These are phyloP conservation scores for Phyllosticta citriasiana DNA, from an alignment of 2,329 filamentous ascomycete species.

Conservation along the genomic window DNA sequence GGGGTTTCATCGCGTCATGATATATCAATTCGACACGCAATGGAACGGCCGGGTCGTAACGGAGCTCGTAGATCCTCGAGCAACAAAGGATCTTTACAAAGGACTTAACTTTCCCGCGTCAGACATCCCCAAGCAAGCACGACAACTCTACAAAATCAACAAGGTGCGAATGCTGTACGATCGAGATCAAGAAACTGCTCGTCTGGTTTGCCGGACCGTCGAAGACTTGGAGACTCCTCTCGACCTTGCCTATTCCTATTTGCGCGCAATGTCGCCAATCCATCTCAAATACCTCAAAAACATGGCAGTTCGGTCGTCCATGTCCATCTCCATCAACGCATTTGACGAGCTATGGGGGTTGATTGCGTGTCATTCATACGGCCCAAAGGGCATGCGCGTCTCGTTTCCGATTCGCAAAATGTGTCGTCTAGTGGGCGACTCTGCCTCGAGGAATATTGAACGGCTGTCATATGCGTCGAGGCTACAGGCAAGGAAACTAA, in stretches of 20 bases:
- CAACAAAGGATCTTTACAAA: constrained; percentile 75
- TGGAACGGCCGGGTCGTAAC: constrained; percentile 85
- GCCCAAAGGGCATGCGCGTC: constrained; percentile 70
- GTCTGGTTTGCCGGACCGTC: constrained; percentile 67
- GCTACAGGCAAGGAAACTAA: constrained; percentile 76
- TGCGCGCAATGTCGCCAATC: constrained; percentile 84
- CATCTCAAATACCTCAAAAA: constrained; percentile 79
- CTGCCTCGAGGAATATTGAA: constrained; percentile 78
- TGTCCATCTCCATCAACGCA: constrained; percentile 87
- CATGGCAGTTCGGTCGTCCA: constrained; percentile 87
- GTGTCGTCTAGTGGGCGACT: constrained; percentile 79
- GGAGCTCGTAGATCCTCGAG: constrained; percentile 70
- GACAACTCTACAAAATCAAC: constrained; percentile 84
- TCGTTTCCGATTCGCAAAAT: constrained; percentile 87
- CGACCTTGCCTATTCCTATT: constrained; percentile 74
- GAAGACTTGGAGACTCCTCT: constrained; percentile 66
- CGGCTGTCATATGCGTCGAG: constrained; percentile 76
- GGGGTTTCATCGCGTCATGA: constrained; percentile 84
- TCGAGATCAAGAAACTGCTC: constrained; percentile 66
- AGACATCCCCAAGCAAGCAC: constrained; percentile 74
- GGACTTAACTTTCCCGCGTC: constrained; percentile 82
- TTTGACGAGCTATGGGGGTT: constrained; percentile 81
- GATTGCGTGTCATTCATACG: constrained; percentile 79
- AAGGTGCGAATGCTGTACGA: constrained; percentile 84
- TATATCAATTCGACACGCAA: constrained; percentile 76